Conservation (phyloP, 345 rosid species). For the Ailanthus altissimus region DNA sequence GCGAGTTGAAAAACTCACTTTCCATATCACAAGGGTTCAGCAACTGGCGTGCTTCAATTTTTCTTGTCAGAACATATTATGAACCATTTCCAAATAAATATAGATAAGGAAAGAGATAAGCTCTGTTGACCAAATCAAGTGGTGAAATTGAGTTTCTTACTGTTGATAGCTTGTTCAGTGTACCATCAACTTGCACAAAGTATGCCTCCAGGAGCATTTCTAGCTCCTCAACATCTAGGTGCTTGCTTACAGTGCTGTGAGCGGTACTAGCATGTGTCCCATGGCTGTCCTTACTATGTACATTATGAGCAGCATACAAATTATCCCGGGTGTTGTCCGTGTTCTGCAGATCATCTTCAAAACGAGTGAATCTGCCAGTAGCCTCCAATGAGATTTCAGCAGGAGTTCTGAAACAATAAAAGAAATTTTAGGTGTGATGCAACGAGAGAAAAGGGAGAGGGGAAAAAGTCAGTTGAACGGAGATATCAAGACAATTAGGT, state of each 20-base stretch:
- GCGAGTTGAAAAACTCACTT: neutral
- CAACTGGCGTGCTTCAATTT: neutral
- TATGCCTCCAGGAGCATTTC: conserved; percentile 98
- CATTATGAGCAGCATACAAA: conserved; percentile 43
- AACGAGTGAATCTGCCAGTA: conserved; percentile 31
- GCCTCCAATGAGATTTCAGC: conserved; percentile 47
- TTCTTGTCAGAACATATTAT: neutral
- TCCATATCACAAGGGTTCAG: neutral
- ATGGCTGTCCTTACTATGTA: conserved; percentile 54
- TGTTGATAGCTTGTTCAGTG: conserved; percentile 83
- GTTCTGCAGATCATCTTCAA: conserved; percentile 41
- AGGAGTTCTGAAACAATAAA: conserved; percentile 42
- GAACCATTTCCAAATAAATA: conserved; percentile 9
- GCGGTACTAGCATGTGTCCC: conserved; percentile 65
- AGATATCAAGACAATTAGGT: conserved; percentile 5
- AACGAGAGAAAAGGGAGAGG: neutral
- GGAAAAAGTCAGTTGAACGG: neutral
- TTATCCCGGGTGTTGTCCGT: conserved; percentile 46
- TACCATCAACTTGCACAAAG: conserved; percentile 89
- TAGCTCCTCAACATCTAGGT: conserved; percentile 80
- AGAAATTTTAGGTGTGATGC: conserved; percentile 4
- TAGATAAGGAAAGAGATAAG: neutral
- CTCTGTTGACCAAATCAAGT: neutral
- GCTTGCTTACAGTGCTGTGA: conserved; percentile 62
- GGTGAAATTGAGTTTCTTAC: conserved; percentile 40